Evolutionary conservation across 805 yeast genomes (phyloP).

Genomic region (Yamadazyma takamatsuzukensis): DNA sequence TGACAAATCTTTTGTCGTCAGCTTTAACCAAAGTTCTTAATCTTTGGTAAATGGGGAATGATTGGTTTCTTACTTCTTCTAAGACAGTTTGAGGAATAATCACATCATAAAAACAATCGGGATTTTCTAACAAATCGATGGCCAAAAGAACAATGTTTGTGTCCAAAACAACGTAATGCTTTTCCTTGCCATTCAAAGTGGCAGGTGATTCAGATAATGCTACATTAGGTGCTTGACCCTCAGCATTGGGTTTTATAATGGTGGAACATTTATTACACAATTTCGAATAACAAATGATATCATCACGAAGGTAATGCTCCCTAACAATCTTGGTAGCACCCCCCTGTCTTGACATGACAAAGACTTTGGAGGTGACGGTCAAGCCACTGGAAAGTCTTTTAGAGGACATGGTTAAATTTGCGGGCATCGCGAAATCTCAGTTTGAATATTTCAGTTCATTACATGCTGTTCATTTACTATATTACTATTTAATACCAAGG

Average conservation of each 20-base stretch:
- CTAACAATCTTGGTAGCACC: constrained; percentile 87
- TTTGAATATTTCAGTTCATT: too few species aligned
- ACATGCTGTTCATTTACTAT: too few species aligned
- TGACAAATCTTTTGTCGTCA: constrained; percentile 78
- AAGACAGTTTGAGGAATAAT: constrained; percentile 93
- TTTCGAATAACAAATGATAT: constrained; percentile 84
- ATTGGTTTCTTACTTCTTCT: constrained; percentile 86
- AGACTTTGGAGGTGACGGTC: constrained; percentile 81
- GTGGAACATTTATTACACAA: constrained; percentile 61
- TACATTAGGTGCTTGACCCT: constrained; percentile 62
- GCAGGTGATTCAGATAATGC: constrained; percentile 65
- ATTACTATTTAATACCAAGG: too few species aligned
- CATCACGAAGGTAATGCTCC: constrained; percentile 89
- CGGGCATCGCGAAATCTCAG: too few species aligned
- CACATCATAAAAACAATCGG: constrained; percentile 77
- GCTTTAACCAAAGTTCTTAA: constrained; percentile 70
- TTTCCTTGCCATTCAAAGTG: constrained; percentile 44
- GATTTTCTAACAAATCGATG: constrained; percentile 82
- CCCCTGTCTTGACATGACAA: constrained; percentile 86
- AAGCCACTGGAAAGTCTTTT: constrained; percentile 40
- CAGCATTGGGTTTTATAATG: constrained; percentile 56
- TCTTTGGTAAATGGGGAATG: constrained; percentile 85
- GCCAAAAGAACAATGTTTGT: constrained; percentile 86
- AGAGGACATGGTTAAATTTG: too few species aligned
- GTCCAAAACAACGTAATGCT: constrained; percentile 83